Evolutionary conservation across 768 basidiomycete genomes (phyloP).

Genomic region (Serendipita sp.): DNA sequence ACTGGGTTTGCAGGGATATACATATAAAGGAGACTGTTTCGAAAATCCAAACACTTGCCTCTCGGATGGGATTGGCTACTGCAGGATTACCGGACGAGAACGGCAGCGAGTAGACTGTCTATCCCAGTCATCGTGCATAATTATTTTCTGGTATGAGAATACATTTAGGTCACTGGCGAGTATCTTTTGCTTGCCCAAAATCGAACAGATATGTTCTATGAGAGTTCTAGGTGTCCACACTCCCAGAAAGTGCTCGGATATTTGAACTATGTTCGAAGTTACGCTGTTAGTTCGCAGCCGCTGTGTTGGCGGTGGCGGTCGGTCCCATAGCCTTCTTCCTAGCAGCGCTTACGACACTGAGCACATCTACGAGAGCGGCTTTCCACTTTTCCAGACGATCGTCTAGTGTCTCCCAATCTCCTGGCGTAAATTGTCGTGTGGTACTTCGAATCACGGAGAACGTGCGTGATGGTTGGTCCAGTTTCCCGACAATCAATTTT

Average conservation of each 20-base stretch:
- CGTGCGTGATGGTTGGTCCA: slow-evolving; percentile 64
- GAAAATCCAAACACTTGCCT: neutral
- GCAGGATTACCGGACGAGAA: neutral
- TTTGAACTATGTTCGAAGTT: no score
- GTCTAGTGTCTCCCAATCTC: slow-evolving; percentile 69
- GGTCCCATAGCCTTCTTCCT: neutral
- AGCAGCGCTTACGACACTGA: slow-evolving; percentile 42
- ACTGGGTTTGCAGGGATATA: neutral
- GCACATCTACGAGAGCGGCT: slow-evolving; percentile 45
- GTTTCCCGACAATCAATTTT: slow-evolving; percentile 63
- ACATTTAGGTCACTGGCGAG: no score
- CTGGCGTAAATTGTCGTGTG: slow-evolving; percentile 56
- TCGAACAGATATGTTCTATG: no score
- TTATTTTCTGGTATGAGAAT: no score
- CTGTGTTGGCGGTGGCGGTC: neutral
- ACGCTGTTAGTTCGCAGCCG: neutral
- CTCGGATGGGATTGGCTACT: neutral
- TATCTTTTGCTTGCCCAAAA: no score
- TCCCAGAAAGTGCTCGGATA: no score
- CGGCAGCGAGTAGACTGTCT: no score
- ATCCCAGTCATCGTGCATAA: no score
- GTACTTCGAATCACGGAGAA: slow-evolving; percentile 60
- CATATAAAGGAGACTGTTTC: neutral
- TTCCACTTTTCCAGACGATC: slow-evolving; percentile 67
- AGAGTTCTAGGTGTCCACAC: no score